phyloP scores from a whole-genome alignment of 2,329 filamentous ascomycete species.

The Geosmithia flava region DNA sequence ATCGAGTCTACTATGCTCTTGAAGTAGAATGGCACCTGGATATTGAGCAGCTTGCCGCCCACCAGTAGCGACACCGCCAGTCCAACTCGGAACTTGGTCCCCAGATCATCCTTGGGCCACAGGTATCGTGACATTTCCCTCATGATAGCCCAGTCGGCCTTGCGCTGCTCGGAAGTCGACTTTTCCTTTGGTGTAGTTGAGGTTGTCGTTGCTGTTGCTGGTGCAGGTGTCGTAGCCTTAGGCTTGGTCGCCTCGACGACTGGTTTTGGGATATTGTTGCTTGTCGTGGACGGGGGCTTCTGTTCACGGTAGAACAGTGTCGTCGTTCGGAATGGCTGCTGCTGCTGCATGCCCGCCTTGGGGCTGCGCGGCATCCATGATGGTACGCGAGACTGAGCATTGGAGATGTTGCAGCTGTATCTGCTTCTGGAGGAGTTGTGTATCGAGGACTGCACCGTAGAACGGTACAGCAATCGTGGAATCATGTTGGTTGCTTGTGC shows the following conservation, averaged over 20 bases:
- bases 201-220: conserved; percentile 4
- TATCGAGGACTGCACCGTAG: conserved; percentile 16
- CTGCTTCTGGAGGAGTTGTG: conserved; percentile 1
- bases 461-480: conserved; percentile 19
- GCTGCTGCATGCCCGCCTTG: conserved; percentile 3
- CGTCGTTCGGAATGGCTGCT: conserved; percentile 18
- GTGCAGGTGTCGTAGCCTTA: not conserved
- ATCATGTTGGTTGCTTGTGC: conserved; percentile 17
- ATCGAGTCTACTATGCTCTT: conserved; percentile 96
- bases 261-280: not conserved
- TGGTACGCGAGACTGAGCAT: conserved; percentile 11
- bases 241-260: not conserved
- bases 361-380: conserved; percentile 15
- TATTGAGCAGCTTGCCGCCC: conserved; percentile 89
- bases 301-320: conserved; percentile 14
- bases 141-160: conserved; percentile 97
- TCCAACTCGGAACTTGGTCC: conserved; percentile 71
- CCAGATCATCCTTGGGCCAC: conserved; percentile 73
- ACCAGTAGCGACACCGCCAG: conserved; percentile 75
- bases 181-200: conserved; percentile 15
- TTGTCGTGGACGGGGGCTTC: conserved; percentile 1
- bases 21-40: conserved; percentile 98
- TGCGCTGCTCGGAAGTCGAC: conserved; percentile 76
- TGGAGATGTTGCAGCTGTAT: not conserved
- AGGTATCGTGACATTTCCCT: conserved; percentile 94